Conservation (phyloP, 495 filamentous ascomycete genomes). For the Penicillium canariense region DNA sequence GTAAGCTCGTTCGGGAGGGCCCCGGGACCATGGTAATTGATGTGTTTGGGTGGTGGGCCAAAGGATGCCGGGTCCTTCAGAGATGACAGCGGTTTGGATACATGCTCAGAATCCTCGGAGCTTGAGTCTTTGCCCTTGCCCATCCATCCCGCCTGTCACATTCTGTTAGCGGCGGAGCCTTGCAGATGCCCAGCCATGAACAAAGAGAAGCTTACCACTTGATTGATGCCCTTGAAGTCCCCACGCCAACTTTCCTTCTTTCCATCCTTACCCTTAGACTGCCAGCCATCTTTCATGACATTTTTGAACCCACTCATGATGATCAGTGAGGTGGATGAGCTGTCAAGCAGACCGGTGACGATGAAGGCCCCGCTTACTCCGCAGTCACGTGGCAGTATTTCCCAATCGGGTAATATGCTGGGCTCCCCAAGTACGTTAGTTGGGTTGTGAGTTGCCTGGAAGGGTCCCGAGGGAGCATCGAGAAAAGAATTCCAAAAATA, state of each 20-base stretch:
- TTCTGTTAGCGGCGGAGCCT: constrained; percentile 9
- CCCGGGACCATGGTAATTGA: constrained; percentile 52
- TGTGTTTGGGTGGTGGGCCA: constrained; percentile 77
- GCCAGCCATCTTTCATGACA: constrained; percentile 57
- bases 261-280: constrained; percentile 55
- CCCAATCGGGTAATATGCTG: not conserved
- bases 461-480: too few species aligned
- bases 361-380: constrained; percentile 5
- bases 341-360: not conserved
- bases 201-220: constrained; percentile 44
- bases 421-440: too few species aligned
- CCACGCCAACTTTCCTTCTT: constrained; percentile 56
- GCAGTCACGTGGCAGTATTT: constrained; percentile 4
- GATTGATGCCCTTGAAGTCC: constrained; percentile 59
- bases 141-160: constrained; percentile 31
- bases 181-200: not conserved
- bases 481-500: too few species aligned
- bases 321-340: not conserved
- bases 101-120: constrained; percentile 42
- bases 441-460: too few species aligned
- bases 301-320: constrained; percentile 52
- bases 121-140: constrained; percentile 51
- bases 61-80: constrained; percentile 83
- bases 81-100: constrained; percentile 67
- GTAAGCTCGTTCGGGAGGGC: constrained; percentile 48